Base-by-base conservation (phyloP, 2,329 filamentous ascomycete genomes). In the Penicillium sp. region DNA sequence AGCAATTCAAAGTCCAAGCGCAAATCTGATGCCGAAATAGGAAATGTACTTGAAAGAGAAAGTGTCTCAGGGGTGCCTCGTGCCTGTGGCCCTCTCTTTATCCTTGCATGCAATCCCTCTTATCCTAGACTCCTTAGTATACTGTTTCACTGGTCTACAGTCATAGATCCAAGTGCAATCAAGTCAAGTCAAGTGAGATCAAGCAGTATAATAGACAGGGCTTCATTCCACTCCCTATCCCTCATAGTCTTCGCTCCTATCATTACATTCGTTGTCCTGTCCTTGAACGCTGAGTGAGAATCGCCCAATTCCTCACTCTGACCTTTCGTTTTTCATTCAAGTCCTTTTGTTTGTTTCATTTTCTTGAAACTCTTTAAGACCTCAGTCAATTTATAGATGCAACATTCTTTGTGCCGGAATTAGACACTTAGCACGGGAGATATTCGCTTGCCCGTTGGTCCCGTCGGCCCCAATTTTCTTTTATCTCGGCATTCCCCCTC, bases 391-490 rank as follows among this genome's bases (percentile, higher is more conserved):
- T 19, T 22, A 22, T 33, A 47, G 16, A 44, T 35, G 31, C 13
- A 22, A 35, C 46, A 48, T 48, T 48, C 46, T 48, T 48, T 48
- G 38, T 47, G 39, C 27, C 33, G n/a, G n/a, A 48, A 43, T 43
- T 48, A n/a, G n/a, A n/a, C n/a, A n/a, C n/a, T n/a, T n/a, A 48
- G 45, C 39, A 44, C 54, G 51, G 50, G 52, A 44, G 51, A 54
- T 54, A 43, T 53, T 62, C 57, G 56, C 57, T 62, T 60, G 55
- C 54, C 59, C 58, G 55, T 56, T 60, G 57, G 52, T 2, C 22
- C 19, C 19, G 19, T 22, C 57, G 55, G 54, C 35, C 58, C 42
- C 53, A 54, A 48, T 58, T 60, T 58, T 60, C 61, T 58, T 60
- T 61, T 59, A 58, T 61, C 57, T 39, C 46, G 31, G 31, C 25